Evolutionary conservation across 192 early-diverging fungal genomes (phyloP), one percentile per base, ranked within the genome.

Genomic region (Backusella circina): DNA sequence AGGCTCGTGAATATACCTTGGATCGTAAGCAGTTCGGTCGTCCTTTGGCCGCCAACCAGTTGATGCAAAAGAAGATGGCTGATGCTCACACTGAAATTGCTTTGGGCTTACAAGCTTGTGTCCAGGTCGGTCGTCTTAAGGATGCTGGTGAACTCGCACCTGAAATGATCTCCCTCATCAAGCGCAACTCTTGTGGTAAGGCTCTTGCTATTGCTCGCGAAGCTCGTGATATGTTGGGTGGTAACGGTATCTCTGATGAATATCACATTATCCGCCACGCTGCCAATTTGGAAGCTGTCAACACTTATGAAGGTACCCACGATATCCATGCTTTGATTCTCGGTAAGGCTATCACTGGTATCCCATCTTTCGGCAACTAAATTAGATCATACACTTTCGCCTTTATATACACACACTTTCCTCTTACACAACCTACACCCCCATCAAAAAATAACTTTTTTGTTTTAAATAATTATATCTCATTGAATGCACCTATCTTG

Each of bases 281-380:
- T 65, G 92, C 90, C 81, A 98, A 98, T 83, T 86, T 98, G 23
- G 95, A 96, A 72, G 93, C 94, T 35, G 93, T 94, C 44, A 97
- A 96, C 83, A 99, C 97, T 1, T 99, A 99, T 78, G 97, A 99
- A 83, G 97, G 96, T 35, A 99, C 96, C 0, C 93, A 97, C 71
- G 96, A 98, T 82, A 90, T 99, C 33, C 97, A 99, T 77, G 90
- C 96, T 16, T 83, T 99, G 73, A 97, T 98, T 71, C 79, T 99
- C 28, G 97, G 96, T 26, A 85, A 94, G 50, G 97, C 92, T 12
- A 95, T 99, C 70, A 99, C 97, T n/a, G 96, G 96, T 18, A 88
- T 98, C 71, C 82, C 90, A 31, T 87, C 93, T 26, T 95, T 95
- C 67, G 15, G 37, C 23, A 70, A 70, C 37, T 70, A 70, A 35